phyloP scores from a whole-genome alignment of 495 filamentous ascomycete species.

The Xylaria castorea region DNA sequence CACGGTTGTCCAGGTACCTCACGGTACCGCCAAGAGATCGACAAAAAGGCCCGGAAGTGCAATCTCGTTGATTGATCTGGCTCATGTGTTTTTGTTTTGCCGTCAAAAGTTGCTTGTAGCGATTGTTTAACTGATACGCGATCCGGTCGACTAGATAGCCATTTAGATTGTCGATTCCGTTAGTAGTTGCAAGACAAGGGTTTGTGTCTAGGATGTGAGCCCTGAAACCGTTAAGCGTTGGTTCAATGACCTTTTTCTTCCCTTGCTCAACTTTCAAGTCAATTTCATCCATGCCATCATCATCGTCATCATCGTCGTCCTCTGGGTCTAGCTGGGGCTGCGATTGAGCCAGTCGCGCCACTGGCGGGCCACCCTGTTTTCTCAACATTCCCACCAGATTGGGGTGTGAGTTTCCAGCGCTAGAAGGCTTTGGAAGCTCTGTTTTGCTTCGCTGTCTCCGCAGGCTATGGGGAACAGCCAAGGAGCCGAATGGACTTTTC shows the following conservation, averaged over 20 bases:
- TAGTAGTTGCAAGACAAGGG: conserved; percentile 51
- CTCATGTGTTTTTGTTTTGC: conserved; percentile 73
- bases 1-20: conserved; percentile 51
- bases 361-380: conserved; percentile 65
- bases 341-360: conserved; percentile 56
- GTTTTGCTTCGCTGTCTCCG: conserved; percentile 76
- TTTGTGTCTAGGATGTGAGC: conserved; percentile 76
- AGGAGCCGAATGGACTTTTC: conserved; percentile 53
- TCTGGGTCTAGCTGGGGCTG: conserved; percentile 39
- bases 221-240: conserved; percentile 79
- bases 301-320: conserved; percentile 55
- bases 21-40: conserved; percentile 66
- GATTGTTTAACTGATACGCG: conserved; percentile 75
- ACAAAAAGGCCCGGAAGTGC: conserved; percentile 67
- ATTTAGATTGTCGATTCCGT: conserved; percentile 49
- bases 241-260: conserved; percentile 65
- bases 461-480: conserved; percentile 56
- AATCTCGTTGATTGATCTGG: conserved; percentile 60
- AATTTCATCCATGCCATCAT: conserved; percentile 58
- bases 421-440: conserved; percentile 64
- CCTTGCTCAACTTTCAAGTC: conserved; percentile 55
- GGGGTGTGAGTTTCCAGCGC: conserved; percentile 34
- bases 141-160: conserved; percentile 81
- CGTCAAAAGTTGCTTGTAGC: conserved; percentile 81
- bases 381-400: conserved; percentile 57